A percentile compares a stretch with the other conserved stretches of the same genome.
phyloP scores from a whole-genome alignment of 805 yeast species.

The Jamesozyma jinghongensis region DNA sequence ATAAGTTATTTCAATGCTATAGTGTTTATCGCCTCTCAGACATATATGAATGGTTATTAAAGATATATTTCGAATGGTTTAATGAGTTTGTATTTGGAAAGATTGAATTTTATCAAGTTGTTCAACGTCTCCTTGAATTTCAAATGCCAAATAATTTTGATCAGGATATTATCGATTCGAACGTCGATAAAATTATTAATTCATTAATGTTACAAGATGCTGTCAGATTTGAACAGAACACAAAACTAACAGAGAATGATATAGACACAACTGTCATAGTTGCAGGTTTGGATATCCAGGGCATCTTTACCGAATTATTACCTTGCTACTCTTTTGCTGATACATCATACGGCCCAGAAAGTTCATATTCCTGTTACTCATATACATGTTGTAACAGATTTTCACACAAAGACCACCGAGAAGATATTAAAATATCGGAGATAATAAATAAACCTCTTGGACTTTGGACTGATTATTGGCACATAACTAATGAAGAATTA shows the following conservation, averaged over 20 bases:
- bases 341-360: conserved; percentile 35
- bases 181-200: conserved; percentile 40
- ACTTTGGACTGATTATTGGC: conserved; percentile 65
- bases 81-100: conserved; percentile 42
- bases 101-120: conserved; percentile 44
- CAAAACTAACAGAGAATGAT: conserved; percentile 13
- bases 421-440: conserved; percentile 28
- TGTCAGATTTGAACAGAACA: conserved; percentile 31
- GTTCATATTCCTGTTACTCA: conserved; percentile 41
- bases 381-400: conserved; percentile 17
- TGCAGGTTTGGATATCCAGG: conserved; percentile 29
- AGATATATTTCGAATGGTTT: conserved; percentile 43
- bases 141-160: conserved; percentile 42
- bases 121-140: conserved; percentile 42
- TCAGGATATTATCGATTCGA: conserved; percentile 40
- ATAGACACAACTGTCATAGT: conserved; percentile 30
- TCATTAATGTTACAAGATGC: conserved; percentile 37
- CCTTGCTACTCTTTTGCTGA: conserved; percentile 29
- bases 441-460: conserved; percentile 31
- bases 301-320: conserved; percentile 30
- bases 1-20: conserved; percentile 42
- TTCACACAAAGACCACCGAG: conserved; percentile 9
- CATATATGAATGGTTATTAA: conserved; percentile 46
- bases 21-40: conserved; percentile 40
- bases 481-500: conserved; percentile 45